These are phyloP conservation scores for Lecanicillium sp. DNA, from an alignment of 2,329 filamentous ascomycete species.

Conservation along the genomic window DNA sequence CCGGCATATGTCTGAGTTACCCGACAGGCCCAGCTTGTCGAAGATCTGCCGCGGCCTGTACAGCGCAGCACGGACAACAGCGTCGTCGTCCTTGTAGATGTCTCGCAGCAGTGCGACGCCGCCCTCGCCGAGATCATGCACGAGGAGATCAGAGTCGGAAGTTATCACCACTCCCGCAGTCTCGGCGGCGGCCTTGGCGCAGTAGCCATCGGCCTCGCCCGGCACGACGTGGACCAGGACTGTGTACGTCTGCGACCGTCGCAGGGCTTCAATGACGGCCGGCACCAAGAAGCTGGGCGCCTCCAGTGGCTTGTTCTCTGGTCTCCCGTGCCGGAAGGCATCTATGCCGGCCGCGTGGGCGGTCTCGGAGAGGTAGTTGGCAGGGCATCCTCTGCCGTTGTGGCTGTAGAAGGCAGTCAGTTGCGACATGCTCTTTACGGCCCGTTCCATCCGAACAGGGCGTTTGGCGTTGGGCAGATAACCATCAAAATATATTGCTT, in stretches of 20 bases:
- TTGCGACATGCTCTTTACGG: constrained; percentile 50
- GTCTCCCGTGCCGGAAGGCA: constrained; percentile 22
- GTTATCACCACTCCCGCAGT: constrained; percentile 59
- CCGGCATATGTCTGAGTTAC: constrained; percentile 23
- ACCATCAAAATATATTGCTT: constrained; percentile 80
- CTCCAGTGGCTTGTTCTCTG: constrained; percentile 29
- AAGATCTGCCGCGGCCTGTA: constrained; percentile 34
- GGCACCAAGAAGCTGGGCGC: constrained; percentile 70
- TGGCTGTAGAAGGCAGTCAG: constrained; percentile 42
- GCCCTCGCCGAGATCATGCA: constrained; percentile 64
- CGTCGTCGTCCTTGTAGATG: constrained; percentile 36
- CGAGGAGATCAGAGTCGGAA: constrained; percentile 79
- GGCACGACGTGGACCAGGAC: constrained; percentile 56
- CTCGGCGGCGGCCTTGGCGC: constrained; percentile 57
- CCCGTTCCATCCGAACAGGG: constrained; percentile 52
- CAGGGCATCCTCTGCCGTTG: constrained; percentile 22
- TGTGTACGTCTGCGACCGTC: constrained; percentile 35
- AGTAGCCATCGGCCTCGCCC: constrained; percentile 80
- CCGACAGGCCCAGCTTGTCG: constrained; percentile 35
- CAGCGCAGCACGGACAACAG: constrained; percentile 20
- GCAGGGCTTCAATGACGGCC: constrained; percentile 65
- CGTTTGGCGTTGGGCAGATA: constrained; percentile 65
- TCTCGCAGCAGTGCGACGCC: constrained; percentile 64
- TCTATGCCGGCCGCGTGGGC: constrained; percentile 12
- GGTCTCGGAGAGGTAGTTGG: constrained; percentile 17